These are phyloP conservation scores for Cryptosporidium ryanae DNA, from an alignment of 169 alveolate genomes.

Conservation along the genomic window DNA sequence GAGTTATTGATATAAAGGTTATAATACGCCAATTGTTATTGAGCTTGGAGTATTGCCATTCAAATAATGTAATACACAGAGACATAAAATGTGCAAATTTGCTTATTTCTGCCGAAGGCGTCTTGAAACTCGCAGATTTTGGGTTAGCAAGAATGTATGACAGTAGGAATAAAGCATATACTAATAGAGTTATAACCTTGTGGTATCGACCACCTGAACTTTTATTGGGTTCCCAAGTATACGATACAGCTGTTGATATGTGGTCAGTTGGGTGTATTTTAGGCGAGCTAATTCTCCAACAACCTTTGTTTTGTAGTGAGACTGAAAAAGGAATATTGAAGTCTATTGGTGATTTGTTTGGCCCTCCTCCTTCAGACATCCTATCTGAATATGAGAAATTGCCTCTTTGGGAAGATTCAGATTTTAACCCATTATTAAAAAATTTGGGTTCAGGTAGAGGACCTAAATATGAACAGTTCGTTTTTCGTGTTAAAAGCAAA, in stretches of 20 bases:
- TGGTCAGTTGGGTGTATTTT: constrained; percentile 97
- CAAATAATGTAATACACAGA: constrained; percentile 88
- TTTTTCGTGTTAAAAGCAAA: constrained; percentile 63
- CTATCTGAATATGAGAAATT: constrained; percentile 75
- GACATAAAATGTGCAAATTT: constrained; percentile 92
- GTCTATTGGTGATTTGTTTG: constrained; percentile 83
- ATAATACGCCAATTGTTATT: constrained; percentile 84
- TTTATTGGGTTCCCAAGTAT: constrained; percentile 90
- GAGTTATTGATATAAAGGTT: constrained; percentile 82
- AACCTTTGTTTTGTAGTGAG: constrained; percentile 91
- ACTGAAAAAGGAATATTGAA: constrained; percentile 88
- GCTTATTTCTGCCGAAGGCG: constrained; percentile 90
- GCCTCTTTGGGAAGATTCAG: constrained; percentile 74
- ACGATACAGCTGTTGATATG: constrained; percentile 92
- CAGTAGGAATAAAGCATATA: constrained; percentile 83
- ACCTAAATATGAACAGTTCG: constrained; percentile 54
- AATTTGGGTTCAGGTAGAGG: constrained; percentile 72
- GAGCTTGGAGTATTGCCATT: constrained; percentile 89
- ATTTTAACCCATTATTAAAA: constrained; percentile 56
- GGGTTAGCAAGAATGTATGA: constrained; percentile 92
- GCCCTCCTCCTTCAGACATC: constrained; percentile 80
- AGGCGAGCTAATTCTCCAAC: constrained; percentile 91
- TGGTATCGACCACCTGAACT: constrained; percentile 99
- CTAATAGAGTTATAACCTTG: constrained; percentile 95
- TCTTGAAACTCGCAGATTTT: constrained; percentile 95